Evolutionary conservation across 2,329 filamentous ascomycete genomes (phyloP).

Genomic region (Zymoseptoria passerinii): DNA sequence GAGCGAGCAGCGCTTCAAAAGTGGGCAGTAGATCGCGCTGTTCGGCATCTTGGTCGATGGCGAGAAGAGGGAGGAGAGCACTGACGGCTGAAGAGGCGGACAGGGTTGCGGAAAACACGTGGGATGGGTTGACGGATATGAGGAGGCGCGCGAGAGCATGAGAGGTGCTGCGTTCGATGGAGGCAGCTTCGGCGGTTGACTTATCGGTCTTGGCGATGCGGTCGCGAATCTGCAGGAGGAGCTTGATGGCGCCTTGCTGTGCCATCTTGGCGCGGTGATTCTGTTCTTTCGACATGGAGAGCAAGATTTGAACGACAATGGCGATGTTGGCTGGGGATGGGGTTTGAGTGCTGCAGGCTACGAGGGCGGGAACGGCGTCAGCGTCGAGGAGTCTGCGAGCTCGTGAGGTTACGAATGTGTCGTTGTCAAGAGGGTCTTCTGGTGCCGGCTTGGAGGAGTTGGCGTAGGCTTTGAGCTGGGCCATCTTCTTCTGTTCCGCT

Average conservation of each 20-base stretch:
- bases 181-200: slow-evolving; percentile 21
- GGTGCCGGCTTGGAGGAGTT: slow-evolving; percentile 62
- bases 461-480: slow-evolving; percentile 87
- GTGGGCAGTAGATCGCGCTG: slow-evolving; percentile 74
- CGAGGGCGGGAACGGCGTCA: slow-evolving; percentile 66
- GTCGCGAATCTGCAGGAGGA: slow-evolving; percentile 65
- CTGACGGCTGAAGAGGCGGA: slow-evolving; percentile 70
- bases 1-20: slow-evolving; percentile 82
- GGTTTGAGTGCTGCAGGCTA: slow-evolving; percentile 41
- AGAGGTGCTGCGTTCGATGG: slow-evolving; percentile 26
- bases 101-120: slow-evolving; percentile 73
- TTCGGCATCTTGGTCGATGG: slow-evolving; percentile 49
- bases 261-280: slow-evolving; percentile 70
- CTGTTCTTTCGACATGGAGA: slow-evolving; percentile 66
- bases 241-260: slow-evolving; percentile 86
- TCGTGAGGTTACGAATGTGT: slow-evolving; percentile 64
- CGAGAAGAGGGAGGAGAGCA: slow-evolving; percentile 67
- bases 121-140: slow-evolving; percentile 51
- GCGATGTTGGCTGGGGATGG: slow-evolving; percentile 58
- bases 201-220: slow-evolving; percentile 47
- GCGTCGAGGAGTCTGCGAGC: slow-evolving; percentile 73
- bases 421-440: slow-evolving; percentile 63
- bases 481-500: slow-evolving; percentile 88
- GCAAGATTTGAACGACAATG: slow-evolving; percentile 67
- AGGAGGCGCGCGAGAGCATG: slow-evolving; percentile 51